Conservation (phyloP, 768 basidiomycete genomes). For the Lanmaoa pseudosensibilis region DNA sequence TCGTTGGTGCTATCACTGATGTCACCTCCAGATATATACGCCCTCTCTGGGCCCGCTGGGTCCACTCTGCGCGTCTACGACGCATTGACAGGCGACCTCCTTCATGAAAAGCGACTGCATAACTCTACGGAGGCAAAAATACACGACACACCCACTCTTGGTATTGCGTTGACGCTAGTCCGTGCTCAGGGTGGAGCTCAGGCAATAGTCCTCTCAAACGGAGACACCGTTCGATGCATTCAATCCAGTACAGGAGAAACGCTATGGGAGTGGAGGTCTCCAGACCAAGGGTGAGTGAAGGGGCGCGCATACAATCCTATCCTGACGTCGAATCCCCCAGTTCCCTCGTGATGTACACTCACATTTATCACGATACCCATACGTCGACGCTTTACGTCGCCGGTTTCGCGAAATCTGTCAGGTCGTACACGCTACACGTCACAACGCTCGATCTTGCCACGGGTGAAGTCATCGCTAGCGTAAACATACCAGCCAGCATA, state of each 20-base stretch:
- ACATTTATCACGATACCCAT: slow-evolving; percentile 51
- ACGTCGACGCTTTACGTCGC: slow-evolving; percentile 57
- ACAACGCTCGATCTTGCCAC: slow-evolving; percentile 56
- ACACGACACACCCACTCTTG: slow-evolving; percentile 55
- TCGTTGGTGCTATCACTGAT: neutral
- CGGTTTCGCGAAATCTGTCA: slow-evolving; percentile 44
- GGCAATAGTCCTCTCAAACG: slow-evolving; percentile 56
- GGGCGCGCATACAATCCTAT: neutral
- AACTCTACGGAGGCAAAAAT: slow-evolving; percentile 41
- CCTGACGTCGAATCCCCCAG: slow-evolving; percentile 37
- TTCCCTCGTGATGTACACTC: slow-evolving; percentile 61
- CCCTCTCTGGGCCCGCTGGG: slow-evolving; percentile 76
- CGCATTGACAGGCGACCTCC: slow-evolving; percentile 55
- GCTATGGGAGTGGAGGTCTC: slow-evolving; percentile 72
- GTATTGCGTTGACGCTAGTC: slow-evolving; percentile 47
- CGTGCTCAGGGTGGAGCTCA: slow-evolving; percentile 29
- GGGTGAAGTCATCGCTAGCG: slow-evolving; percentile 50
- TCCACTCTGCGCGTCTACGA: slow-evolving; percentile 71
- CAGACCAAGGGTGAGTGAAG: slow-evolving; percentile 59
- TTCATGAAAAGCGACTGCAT: slow-evolving; percentile 67
- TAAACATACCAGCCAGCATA: slow-evolving; percentile 55
- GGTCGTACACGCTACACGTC: slow-evolving; percentile 64
- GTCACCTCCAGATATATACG: slow-evolving; percentile 54
- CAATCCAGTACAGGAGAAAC: slow-evolving; percentile 50
- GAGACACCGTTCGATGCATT: slow-evolving; percentile 54